Evolutionary conservation across 441 rosid species (phyloP).

Genomic region (Erodium trifolium): DNA sequence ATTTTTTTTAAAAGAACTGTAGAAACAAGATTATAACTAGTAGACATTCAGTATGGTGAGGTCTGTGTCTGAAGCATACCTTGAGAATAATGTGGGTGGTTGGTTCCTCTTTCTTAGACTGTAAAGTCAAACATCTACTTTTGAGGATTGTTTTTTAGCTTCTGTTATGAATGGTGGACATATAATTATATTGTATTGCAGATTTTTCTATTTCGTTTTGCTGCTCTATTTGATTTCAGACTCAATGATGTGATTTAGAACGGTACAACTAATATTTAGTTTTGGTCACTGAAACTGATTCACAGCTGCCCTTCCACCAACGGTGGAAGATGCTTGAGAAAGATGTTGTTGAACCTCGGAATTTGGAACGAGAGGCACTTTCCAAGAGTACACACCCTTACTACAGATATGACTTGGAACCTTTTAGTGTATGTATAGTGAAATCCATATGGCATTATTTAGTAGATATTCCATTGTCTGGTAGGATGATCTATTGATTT

Average conservation of each 20-base stretch:
- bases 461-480: neutral
- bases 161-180: neutral
- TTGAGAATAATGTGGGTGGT: constrained; percentile 1
- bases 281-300: neutral
- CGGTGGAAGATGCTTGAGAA: constrained; percentile 95
- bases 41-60: neutral
- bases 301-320: constrained; percentile 89
- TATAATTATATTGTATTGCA: neutral
- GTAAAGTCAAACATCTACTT: neutral
- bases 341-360: constrained; percentile 92
- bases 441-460: neutral
- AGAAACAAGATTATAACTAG: constrained; percentile 1
- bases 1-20: neutral
- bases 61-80: constrained; percentile 3
- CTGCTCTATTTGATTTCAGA: too few relatives aligned
- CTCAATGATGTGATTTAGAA: neutral
- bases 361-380: constrained; percentile 65
- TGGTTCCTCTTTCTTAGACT: neutral
- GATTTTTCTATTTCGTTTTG: neutral
- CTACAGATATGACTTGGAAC: constrained; percentile 90
- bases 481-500: constrained; percentile 5
- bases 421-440: constrained; percentile 65
- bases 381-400: constrained; percentile 53
- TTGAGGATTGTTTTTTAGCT: neutral
- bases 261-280: neutral